These are phyloP conservation scores for Tulasnella sp. DNA, from an alignment of 768 basidiomycete genomes.

Conservation along the genomic window DNA sequence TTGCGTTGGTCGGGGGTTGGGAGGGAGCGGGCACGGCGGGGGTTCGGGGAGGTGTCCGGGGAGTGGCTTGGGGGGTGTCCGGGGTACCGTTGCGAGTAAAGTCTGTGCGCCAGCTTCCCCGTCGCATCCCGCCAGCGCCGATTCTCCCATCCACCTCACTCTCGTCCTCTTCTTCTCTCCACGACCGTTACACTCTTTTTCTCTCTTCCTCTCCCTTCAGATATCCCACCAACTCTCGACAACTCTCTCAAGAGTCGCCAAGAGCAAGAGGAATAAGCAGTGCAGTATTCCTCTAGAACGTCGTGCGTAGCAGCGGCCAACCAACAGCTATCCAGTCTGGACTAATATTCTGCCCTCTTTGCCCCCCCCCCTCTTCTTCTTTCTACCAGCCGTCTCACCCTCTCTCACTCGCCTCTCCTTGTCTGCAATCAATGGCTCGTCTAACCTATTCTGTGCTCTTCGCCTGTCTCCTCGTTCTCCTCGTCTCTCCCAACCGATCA, in stretches of 20 bases:
- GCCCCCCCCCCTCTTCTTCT: not conserved
- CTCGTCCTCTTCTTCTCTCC: slow-evolving; percentile 2
- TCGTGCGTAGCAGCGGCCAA: not conserved
- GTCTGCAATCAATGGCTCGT: slow-evolving; percentile 20
- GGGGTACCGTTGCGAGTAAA: slow-evolving; percentile 1
- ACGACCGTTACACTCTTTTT: not conserved
- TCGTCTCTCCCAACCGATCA: slow-evolving; percentile 47
- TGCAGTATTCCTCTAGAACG: not conserved
- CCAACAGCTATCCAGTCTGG: not conserved
- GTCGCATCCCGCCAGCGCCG: slow-evolving; percentile 6
- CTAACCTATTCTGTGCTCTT: slow-evolving; percentile 64
- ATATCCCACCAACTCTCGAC: not conserved
- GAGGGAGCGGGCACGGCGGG: no score
- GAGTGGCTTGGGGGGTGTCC: not conserved
- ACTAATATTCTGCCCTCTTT: not conserved
- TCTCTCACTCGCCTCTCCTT: not conserved
- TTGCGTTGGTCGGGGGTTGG: no score
- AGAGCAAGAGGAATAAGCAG: slow-evolving; percentile 6
- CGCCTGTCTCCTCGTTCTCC: slow-evolving; percentile 57
- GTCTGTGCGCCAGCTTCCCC: slow-evolving; percentile 2
- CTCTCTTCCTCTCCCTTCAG: not conserved
- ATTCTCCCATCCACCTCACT: not conserved
- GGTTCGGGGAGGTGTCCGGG: no score
- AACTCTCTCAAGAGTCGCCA: not conserved
- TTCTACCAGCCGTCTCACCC: not conserved